These are phyloP conservation scores for Byssoonygena ceratinophila DNA, from an alignment of 2,329 filamentous ascomycete genomes.

Conservation along the genomic window DNA sequence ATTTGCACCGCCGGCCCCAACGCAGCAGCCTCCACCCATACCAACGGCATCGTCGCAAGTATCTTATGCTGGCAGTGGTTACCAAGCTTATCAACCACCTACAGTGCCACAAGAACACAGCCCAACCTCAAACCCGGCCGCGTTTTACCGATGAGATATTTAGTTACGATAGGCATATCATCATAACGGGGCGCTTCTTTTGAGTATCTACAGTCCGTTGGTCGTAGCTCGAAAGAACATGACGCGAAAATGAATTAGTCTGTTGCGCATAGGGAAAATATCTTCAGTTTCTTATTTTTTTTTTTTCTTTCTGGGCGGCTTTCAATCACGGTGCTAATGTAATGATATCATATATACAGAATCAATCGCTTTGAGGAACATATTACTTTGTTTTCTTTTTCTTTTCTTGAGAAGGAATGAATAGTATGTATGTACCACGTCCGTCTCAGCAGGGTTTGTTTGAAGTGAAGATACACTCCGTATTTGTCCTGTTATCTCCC, in stretches of 20 bases:
- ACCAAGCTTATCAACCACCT: conserved; percentile 31
- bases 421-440: no score
- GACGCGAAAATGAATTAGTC: neutral
- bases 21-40: conserved; percentile 29
- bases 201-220: no score
- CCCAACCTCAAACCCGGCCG: conserved; percentile 27
- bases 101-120: conserved; percentile 20
- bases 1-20: conserved; percentile 11
- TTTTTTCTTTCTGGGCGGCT: neutral
- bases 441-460: no score
- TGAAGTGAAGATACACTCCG: no score
- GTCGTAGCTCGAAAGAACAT: neutral
- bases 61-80: conserved; percentile 26
- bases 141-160: conserved; percentile 29
- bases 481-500: no score
- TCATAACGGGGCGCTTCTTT: no score
- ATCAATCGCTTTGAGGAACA: neutral
- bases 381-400: no score
- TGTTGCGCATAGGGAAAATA: neutral
- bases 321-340: neutral
- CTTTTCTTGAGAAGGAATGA: no score
- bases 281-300: neutral
- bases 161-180: neutral
- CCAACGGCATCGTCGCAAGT: conserved; percentile 26
- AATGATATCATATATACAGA: neutral